phyloP scores from a whole-genome alignment of 768 basidiomycete species.

The Boletus patriciae region DNA sequence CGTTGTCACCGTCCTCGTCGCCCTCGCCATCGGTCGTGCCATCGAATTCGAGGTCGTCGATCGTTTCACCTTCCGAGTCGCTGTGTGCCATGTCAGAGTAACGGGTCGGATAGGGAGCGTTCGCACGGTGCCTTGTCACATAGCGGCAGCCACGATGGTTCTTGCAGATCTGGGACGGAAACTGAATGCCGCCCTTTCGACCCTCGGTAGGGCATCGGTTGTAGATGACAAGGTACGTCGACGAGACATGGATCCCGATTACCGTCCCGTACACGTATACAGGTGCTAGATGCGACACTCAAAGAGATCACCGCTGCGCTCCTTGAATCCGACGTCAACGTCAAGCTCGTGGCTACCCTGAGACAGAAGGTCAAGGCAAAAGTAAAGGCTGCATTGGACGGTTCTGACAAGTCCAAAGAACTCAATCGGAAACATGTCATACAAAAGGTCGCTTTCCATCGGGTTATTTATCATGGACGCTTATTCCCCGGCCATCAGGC shows the following conservation, averaged over 20 bases:
- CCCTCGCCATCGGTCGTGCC: conserved; percentile 41
- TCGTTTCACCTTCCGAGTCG: conserved; percentile 64
- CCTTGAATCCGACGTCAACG: conserved; percentile 97
- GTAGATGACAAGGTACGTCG: conserved; percentile 84
- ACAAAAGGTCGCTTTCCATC: conserved; percentile 66
- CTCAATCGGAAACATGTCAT: conserved; percentile 81
- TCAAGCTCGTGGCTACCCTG: conserved; percentile 87
- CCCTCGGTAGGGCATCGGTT: conserved; percentile 80
- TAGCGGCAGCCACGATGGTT: conserved; percentile 64
- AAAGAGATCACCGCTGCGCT: conserved; percentile 95
- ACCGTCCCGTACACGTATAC: conserved; percentile 10
- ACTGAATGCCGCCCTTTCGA: conserved; percentile 90
- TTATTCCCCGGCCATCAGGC: conserved; percentile 51
- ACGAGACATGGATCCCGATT: neutral
- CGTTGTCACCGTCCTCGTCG: conserved; percentile 49
- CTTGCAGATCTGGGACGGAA: conserved; percentile 92
- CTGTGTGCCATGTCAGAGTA: conserved; percentile 45
- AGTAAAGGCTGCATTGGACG: conserved; percentile 79
- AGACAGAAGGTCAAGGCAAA: conserved; percentile 89
- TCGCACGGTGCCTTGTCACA: conserved; percentile 29
- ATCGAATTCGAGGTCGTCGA: conserved; percentile 62
- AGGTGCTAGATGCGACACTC: conserved; percentile 92
- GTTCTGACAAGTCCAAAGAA: conserved; percentile 73
- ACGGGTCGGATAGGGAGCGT: conserved; percentile 6
- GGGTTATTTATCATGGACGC: neutral